Evolutionary conservation across 2,329 filamentous ascomycete genomes (phyloP), one percentile per base, ranked within the genome.

Genomic region (Hypomyces rosellus): DNA sequence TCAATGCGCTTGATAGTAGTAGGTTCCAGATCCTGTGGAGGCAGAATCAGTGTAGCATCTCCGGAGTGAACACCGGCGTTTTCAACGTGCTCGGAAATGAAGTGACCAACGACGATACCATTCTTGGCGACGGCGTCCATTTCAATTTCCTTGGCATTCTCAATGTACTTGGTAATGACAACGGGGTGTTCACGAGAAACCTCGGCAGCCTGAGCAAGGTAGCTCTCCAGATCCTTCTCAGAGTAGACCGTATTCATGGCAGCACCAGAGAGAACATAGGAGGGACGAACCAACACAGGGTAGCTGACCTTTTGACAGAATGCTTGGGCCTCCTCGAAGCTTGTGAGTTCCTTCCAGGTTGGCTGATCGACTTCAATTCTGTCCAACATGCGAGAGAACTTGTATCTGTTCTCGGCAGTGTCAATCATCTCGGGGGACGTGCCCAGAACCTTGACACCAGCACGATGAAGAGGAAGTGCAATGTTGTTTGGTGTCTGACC

Each of bases 161-260:
- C 93, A 59, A 99, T 97, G 73, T 97, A 99, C 74, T 99, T 99
- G 54, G 92, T 97, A 64, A 99, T 97, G 54, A 99, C 93, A 11
- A 99, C 93, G 1, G 93, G 93, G 68, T 97, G 89, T 55, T 97
- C 92, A 55, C 88, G 84, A 5, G 93, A 97, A 43, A 99, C 93
- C 57, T 95, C 91, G 6, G 82, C 88, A 48, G 93, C 93, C 71
- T 97, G 92, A 57, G 88, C 82, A 41, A 99, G 77, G 69, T 95
- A 97, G 63, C 78, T 85, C 61, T 89, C 88, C 52, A 99, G 75
- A 66, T 97, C 93, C 65, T 92, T 87, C 73, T 95, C 85, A 0
- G 92, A 96, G 74, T 97, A 97, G 34, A 97, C 93, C 0, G 93
- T 97, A 76, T 97, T 99, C 93, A 99, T 99, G 15, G 93, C 93